These are phyloP conservation scores for Aspergillus caelatus DNA, from an alignment of 2,329 filamentous ascomycete species.

Conservation along the genomic window DNA sequence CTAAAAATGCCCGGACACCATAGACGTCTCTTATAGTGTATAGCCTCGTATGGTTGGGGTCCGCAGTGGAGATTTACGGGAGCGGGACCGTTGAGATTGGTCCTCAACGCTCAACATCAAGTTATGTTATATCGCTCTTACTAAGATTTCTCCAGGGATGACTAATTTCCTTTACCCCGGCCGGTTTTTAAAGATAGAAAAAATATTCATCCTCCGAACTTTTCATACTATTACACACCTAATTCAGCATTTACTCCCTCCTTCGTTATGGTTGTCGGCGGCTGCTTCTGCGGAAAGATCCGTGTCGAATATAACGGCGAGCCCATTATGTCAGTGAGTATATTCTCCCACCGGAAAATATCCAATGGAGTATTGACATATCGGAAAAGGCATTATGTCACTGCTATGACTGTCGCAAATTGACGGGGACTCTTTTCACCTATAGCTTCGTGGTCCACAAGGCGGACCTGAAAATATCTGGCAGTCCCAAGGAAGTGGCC, in stretches of 20 bases:
- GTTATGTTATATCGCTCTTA: too few species aligned
- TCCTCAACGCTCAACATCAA: too few species aligned
- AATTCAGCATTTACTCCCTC: neutral
- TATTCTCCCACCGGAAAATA: neutral
- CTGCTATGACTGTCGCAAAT: slow-evolving; percentile 44
- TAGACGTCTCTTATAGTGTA: too few species aligned
- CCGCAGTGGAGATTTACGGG: too few species aligned
- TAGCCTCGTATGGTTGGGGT: too few species aligned
- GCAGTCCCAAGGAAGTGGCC: slow-evolving; percentile 37
- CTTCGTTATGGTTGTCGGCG: slow-evolving; percentile 32
- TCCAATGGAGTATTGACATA: neutral
- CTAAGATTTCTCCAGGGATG: too few species aligned
- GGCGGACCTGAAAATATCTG: slow-evolving; percentile 31
- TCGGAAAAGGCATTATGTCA: slow-evolving; percentile 38
- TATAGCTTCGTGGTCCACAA: slow-evolving; percentile 36
- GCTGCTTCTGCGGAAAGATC: slow-evolving; percentile 42
- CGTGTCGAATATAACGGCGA: slow-evolving; percentile 37
- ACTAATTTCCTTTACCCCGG: too few species aligned
- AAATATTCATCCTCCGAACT: too few species aligned
- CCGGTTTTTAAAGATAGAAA: too few species aligned
- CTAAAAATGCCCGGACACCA: too few species aligned
- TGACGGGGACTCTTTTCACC: slow-evolving; percentile 34
- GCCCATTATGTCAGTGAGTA: slow-evolving; percentile 33
- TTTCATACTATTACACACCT: too few species aligned
- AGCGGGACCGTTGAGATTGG: too few species aligned